Evolutionary conservation across 2,329 filamentous ascomycete species (phyloP).

Genomic region (Arthrobotrys musiformis): DNA sequence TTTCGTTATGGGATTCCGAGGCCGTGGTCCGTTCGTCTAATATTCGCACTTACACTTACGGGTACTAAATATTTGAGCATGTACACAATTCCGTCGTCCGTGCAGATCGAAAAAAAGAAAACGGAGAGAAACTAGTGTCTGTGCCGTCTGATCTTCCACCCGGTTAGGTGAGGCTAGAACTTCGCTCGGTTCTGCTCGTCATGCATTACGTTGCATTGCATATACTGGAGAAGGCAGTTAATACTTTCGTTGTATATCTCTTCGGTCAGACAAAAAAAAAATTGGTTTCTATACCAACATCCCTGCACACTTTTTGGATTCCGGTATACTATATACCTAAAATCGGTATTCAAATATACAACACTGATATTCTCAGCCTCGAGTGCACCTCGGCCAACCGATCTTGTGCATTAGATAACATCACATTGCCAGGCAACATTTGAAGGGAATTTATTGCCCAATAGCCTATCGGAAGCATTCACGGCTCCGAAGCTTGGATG

Average conservation of each 20-base stretch:
- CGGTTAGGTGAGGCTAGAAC: background rate
- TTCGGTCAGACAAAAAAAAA: background rate
- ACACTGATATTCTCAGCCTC: background rate
- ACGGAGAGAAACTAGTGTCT: background rate
- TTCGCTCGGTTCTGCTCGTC: background rate
- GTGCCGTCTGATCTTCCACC: background rate
- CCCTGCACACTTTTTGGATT: background rate
- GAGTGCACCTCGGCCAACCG: background rate
- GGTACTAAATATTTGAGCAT: too few species aligned
- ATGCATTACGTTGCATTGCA: slow-evolving; percentile 36
- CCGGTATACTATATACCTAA: background rate
- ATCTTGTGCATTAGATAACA: background rate
- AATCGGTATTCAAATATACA: background rate
- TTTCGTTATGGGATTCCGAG: background rate
- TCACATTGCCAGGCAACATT: slow-evolving; percentile 1
- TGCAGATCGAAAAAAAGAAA: background rate
- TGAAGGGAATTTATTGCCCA: background rate
- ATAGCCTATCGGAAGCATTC: slow-evolving; percentile 29
- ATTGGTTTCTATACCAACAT: slow-evolving; percentile 8
- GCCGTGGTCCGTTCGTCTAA: background rate
- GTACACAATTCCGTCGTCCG: background rate
- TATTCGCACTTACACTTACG: slow-evolving; percentile 11
- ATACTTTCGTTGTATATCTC: background rate
- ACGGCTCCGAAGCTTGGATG: background rate
- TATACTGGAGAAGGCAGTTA: slow-evolving; percentile 13